Evolutionary conservation across 257 asterid genomes (phyloP), one percentile per base, ranked within the genome.

Genomic region (Penstemon newberryi): DNA sequence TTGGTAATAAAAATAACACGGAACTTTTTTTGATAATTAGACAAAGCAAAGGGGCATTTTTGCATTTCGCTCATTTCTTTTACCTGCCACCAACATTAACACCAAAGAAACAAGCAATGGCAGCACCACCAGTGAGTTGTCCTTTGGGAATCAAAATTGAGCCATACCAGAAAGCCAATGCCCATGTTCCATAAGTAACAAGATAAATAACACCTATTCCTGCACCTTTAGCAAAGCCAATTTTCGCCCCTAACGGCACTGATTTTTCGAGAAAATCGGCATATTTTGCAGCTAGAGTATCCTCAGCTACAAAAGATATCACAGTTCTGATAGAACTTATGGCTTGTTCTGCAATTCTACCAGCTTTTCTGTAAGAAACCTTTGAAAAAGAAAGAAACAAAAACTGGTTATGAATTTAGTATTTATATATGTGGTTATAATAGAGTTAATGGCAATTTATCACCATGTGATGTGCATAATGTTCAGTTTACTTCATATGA

Each of bases 151-250:
- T 87, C 40, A 90, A 75, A 71, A 88, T 74, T 57, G 96, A 80
- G 37, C 97, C 97, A 5, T 90, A 90, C 95, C 96, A 90, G 73
- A 90, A 90, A 56, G 97, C 96, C 78, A 90, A 75, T n/a, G 96
- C 97, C 96, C 97, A 90, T 11, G 97, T 90, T 1, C 89, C 80
- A 63, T 88, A 90, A 1, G 96, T 86, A 15, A 90, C 94, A 36
- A 90, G 75, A 70, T 90, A 90, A 19, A 90, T 90, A 43, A 90
- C 86, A 50, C 97, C 97, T 52, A 90, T 77, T 49, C 97, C 97
- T 2, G 77, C 80, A 53, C 97, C 96, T 70, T 90, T 90, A 6
- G 97, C 96, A 56, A 90, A 90, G 45, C 97, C 97, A 38, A 90
- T 74, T 65, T 80, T 90, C 54, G 74, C 80, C 49, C 96, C 97